These are phyloP conservation scores for Acorus calamus DNA, from an alignment of 106 monocot species.

Conservation along the genomic window DNA sequence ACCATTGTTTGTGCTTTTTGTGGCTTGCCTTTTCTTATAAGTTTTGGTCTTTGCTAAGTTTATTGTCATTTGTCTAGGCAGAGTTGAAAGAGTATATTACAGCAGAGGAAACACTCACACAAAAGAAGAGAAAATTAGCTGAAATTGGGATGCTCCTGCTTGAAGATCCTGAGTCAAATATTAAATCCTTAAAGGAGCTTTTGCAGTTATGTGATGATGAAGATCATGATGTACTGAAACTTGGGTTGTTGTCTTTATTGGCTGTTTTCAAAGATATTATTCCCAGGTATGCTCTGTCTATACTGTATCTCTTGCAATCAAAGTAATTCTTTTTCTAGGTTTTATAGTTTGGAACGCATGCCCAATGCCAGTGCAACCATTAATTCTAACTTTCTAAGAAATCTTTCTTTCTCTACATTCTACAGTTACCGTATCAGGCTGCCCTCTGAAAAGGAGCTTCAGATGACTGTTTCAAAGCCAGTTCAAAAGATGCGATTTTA, in stretches of 20 bases:
- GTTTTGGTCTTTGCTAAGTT: too few species aligned
- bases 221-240: conserved; percentile 59
- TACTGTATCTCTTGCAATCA: neutral
- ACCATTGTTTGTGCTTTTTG: too few species aligned
- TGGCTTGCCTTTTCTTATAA: too few species aligned
- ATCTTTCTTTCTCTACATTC: conserved; percentile 5
- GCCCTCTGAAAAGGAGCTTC: conserved; percentile 79
- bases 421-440: conserved; percentile 84
- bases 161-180: conserved; percentile 78
- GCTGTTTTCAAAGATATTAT: conserved; percentile 97
- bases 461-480: conserved; percentile 82
- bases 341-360: neutral
- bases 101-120: conserved; percentile 59
- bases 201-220: conserved; percentile 59
- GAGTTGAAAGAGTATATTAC: conserved; percentile 76
- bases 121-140: conserved; percentile 81
- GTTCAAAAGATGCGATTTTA: conserved; percentile 60
- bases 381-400: neutral
- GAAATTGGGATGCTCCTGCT: conserved; percentile 69
- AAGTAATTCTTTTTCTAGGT: neutral
- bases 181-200: conserved; percentile 70
- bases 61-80: conserved; percentile 25
- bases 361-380: too few species aligned
- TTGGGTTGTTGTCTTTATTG: conserved; percentile 65
- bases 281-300: conserved; percentile 54